Base-by-base conservation (phyloP, 176 grass and related monocot species). In the Triticum timopheevii region DNA sequence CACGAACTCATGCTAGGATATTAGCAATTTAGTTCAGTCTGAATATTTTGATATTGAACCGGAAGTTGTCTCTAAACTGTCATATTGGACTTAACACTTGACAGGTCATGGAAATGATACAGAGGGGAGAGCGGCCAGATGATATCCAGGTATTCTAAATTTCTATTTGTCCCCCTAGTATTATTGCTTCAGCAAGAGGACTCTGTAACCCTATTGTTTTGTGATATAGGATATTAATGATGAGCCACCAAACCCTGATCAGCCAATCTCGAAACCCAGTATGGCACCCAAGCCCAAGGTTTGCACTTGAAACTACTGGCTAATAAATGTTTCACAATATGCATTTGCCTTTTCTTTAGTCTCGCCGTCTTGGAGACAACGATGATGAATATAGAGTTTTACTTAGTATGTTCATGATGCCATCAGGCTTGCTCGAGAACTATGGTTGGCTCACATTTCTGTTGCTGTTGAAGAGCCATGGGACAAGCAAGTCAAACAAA, bases 91-190 rank as follows among this genome's bases (percentile, higher is more conserved):
- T 82, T 74, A 20, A 35, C 42, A 34, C 30, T 81, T 87, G 66
- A 69, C 88, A 95, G 93, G 82, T 90, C 69, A 90, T 92, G 67
- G 88, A 95, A 90, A 89, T 92, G 88, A 75, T 90, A 69, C 88
- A 89, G 65, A 90, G 93, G 82, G 93, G 88, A 65, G 93, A 92
- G 66, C 79, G 27, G 56, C 93, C 90, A 82, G 86, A 85, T 76
- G 91, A 89, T 85, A 89, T 95, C 59, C 87, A 89, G 88, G 93
- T 88, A 73, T 20, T 80, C 23, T 22, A 13, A 61, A 68, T 77
- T 84, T 58, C 36, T 79, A 8, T 20, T 35, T 77, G 45, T 52
- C 20, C 80, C 78, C n/a, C 0, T 45, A 15, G 13, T 17, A 50
- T 35, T 67, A 63, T 13, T 45, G 52, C 19, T 72, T 6, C 47